A percentile compares a stretch with the other conserved stretches of the same genome.
Conservation (phyloP, 306 rosid genomes). For the Myrica gale region DNA sequence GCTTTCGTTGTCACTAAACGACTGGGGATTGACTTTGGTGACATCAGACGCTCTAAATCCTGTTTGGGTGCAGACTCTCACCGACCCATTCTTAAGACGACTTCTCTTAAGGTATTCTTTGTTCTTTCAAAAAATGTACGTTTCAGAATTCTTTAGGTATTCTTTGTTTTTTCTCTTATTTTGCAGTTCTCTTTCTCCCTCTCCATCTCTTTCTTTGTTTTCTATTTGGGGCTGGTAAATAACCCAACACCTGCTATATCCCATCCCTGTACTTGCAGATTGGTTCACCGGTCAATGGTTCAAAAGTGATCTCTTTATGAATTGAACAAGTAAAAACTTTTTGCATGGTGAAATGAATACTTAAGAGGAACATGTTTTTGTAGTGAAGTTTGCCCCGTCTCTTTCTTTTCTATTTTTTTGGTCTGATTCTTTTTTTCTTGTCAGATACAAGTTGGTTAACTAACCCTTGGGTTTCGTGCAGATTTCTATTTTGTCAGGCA, state of each 20-base stretch:
- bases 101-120: slow-evolving; percentile 71
- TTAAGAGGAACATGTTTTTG: no score
- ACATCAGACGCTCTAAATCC: slow-evolving; percentile 61
- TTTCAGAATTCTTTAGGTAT: background rate
- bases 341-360: no score
- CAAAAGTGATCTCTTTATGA: no score
- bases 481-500: slow-evolving; percentile 75
- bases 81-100: slow-evolving; percentile 87
- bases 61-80: slow-evolving; percentile 81
- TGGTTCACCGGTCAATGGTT: no score
- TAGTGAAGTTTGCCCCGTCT: no score
- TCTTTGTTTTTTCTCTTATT: no score
- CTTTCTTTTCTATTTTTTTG: background rate
- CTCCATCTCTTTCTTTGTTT: background rate
- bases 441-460: background rate
- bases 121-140: background rate
- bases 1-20: slow-evolving; percentile 56
- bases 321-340: no score
- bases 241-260: background rate
- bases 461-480: slow-evolving; percentile 28
- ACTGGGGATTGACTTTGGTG: slow-evolving; percentile 70
- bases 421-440: no score
- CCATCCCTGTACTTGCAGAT: background rate
- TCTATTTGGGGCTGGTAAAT: background rate
- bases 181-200: background rate